Percentiles rank a stretch among this genome's conserved stretches.
phyloP scores from a whole-genome alignment of 257 asterid genomes.

The Anisodus acutangulus region DNA sequence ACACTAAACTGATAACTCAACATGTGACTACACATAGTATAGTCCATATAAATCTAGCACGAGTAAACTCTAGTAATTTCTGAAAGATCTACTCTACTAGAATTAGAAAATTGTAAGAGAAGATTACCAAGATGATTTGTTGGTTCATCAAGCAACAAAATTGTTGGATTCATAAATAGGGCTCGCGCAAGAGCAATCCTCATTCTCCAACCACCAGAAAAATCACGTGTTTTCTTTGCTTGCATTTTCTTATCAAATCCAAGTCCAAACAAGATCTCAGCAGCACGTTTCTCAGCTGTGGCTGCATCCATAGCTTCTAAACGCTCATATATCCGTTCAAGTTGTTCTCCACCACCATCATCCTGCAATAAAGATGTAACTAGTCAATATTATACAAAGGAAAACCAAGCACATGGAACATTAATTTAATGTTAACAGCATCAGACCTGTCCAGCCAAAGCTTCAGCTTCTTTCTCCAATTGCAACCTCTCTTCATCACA shows the following conservation, averaged over 20 bases:
- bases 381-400: background rate
- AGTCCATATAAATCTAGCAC: background rate
- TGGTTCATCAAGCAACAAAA: constrained; percentile 92
- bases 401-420: background rate
- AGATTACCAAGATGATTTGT: constrained; percentile 94
- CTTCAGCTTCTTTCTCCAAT: constrained; percentile 39
- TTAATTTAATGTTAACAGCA: background rate
- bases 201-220: constrained; percentile 99
- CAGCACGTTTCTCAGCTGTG: constrained; percentile 99
- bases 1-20: background rate
- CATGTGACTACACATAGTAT: background rate
- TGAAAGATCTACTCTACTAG: background rate
- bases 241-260: constrained; percentile 94
- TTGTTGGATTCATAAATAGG: constrained; percentile 92
- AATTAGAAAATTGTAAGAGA: background rate
- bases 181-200: constrained; percentile 98
- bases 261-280: constrained; percentile 91
- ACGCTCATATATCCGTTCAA: constrained; percentile 91
- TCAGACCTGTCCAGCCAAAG: constrained; percentile 56
- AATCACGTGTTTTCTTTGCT: constrained; percentile 88
- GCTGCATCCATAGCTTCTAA: constrained; percentile 92
- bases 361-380: constrained; percentile 51
- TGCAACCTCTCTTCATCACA: constrained; percentile 38
- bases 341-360: constrained; percentile 93
- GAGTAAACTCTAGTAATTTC: background rate